phyloP scores from a whole-genome alignment of 768 basidiomycete genomes.

The Cystoderma amianthinum region DNA sequence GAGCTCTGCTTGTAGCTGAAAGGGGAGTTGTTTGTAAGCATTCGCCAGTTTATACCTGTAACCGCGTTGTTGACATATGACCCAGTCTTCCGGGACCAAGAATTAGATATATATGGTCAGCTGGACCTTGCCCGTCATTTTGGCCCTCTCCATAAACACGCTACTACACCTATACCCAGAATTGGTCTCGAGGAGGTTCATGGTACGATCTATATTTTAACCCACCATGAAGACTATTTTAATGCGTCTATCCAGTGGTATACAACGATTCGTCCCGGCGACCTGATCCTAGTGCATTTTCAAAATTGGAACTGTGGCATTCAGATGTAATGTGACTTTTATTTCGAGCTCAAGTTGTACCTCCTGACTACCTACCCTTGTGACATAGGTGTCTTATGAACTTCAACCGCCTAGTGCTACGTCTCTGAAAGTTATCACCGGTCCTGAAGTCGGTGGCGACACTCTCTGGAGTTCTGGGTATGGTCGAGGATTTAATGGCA shows the following conservation, averaged over 20 bases:
- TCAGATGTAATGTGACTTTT: constrained; percentile 45
- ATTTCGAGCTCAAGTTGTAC: not conserved
- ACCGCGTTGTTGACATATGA: too few relatives aligned
- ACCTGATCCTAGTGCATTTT: constrained; percentile 58
- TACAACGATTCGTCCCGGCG: constrained; percentile 62
- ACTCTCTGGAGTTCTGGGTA: constrained; percentile 79
- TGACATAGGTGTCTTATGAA: constrained; percentile 66
- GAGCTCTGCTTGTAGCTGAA: constrained; percentile 69
- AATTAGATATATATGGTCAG: constrained; percentile 60
- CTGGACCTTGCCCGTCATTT: constrained; percentile 67
- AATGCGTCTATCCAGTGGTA: constrained; percentile 38
- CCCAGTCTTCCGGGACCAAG: constrained; percentile 71
- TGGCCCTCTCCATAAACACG: constrained; percentile 77
- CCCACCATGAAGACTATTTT: not conserved
- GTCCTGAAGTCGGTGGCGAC: constrained; percentile 70
- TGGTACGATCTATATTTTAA: constrained; percentile 27
- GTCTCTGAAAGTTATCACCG: constrained; percentile 66
- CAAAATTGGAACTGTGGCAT: constrained; percentile 76
- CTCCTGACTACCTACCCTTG: not conserved
- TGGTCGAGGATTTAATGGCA: too few relatives aligned
- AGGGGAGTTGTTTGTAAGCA: constrained; percentile 73
- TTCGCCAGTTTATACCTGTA: too few relatives aligned
- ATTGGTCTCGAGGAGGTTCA: constrained; percentile 75
- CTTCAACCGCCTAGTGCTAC: constrained; percentile 76
- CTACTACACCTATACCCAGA: constrained; percentile 72